Base-by-base conservation (phyloP, 768 basidiomycete genomes). In the Megacollybia marginata region DNA sequence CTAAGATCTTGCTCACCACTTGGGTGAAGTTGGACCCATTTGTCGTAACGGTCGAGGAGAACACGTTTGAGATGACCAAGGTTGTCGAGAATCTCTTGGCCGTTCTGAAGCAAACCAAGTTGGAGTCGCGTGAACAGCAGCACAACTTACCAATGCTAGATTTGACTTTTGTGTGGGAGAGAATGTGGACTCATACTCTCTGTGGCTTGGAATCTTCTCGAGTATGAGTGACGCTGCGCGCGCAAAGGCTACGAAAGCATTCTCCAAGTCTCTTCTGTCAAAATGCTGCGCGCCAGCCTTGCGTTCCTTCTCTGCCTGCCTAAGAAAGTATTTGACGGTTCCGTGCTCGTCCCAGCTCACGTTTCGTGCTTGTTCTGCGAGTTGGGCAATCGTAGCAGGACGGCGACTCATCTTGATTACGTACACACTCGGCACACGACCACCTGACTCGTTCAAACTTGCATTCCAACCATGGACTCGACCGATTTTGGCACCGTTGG, bases 151-250 rank as follows among this genome's bases (percentile, higher is more conserved):
- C 70, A 80, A 63, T 32, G 72, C 76, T 15, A 91, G 73, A 63
- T 88, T 87, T 46, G 78, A 68, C 47, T 82, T 73, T 58, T 91
- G 88, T 10, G 72, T 68, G 6, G 66, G 48, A 42, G 62, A 82
- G 56, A 92, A 63, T 42, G 80, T 62, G 1, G 67, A 68, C 33
- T 73, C 57, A 60, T 85, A 91, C 42, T 88, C 82, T 48, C 73
- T 69, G 66, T 91, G 89, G 1, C 69, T 67, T 0, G 88, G 88
- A n/a, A 92, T 68, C 55, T 78, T 83, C 68, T 92, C 87, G 10
- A 88, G 70, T 33, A 80, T 76, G 54, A 82, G 64, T 2, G 77
- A 77, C 1, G 78, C 79, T 6, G 79, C 75, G 42, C 67, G 71
- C 10, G 79, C 79, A 45, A 69, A 73, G 47, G 75, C 72, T 15